Conservation (phyloP, 2,329 filamentous ascomycete genomes). For the Plectosphaerella plurivora region DNA sequence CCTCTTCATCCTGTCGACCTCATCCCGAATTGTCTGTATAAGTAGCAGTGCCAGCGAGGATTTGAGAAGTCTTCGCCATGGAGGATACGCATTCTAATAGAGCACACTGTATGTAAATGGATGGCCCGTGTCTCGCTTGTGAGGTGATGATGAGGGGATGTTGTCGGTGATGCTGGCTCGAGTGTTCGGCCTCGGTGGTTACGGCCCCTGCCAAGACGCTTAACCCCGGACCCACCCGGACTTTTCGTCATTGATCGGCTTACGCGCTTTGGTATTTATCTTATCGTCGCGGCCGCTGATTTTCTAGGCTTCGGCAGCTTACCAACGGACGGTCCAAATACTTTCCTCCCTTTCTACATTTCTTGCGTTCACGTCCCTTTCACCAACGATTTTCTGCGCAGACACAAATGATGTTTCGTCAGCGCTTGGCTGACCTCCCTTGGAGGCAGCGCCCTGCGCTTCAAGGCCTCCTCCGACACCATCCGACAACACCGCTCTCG, state of each 20-base stretch:
- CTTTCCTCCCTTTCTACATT: neutral
- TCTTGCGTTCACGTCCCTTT: conserved; percentile 8
- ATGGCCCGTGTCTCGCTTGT: no score
- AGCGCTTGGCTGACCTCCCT: conserved; percentile 18
- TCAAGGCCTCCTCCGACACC: neutral
- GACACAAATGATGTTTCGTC: conserved; percentile 18
- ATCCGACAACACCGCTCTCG: neutral
- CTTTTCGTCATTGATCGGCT: neutral
- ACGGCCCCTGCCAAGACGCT: neutral
- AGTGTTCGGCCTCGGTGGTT: neutral
- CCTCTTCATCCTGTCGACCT: no score
- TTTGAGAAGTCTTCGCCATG: no score
- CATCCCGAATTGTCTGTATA: no score
- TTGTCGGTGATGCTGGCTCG: neutral
- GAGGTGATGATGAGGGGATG: neutral
- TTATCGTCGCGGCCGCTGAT: no score
- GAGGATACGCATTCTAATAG: no score
- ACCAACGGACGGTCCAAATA: neutral
- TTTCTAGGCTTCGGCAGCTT: neutral
- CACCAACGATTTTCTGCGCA: neutral
- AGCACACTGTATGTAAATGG: no score
- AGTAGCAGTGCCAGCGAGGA: no score
- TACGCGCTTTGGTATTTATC: no score
- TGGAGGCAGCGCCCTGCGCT: conserved; percentile 10
- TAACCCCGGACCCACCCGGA: neutral